Evolutionary conservation across 768 basidiomycete species (phyloP), one percentile per base, ranked within the genome.

Genomic region (Fomitopsis serialis): DNA sequence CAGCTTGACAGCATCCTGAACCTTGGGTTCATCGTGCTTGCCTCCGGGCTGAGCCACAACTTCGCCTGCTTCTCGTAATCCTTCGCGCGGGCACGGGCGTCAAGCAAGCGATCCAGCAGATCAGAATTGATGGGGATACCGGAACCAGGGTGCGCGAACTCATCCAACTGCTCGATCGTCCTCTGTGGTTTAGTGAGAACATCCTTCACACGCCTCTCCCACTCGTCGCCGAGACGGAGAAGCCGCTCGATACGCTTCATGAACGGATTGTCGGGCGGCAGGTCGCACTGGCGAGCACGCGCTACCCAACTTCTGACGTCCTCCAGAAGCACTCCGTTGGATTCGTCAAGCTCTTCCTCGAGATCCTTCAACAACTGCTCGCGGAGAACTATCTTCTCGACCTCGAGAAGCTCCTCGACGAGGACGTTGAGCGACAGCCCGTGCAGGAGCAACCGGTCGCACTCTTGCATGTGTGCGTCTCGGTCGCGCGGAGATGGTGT

Each of bases 51-150:
- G 37, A 92, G 67, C 85, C 89, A 91, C 1, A 76, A 72, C 58
- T 77, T 80, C 1, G 89, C 89, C 60, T 87, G 84, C 71, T 83
- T 85, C 68, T 92, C 89, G 65, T 83, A 85, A 56, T 92, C 90
- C 61, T 78, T 80, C 35, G 87, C 91, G 65, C 86, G 87, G 35
- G 72, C 76, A 42, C 83, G 79, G 32, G 85, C 74, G 19, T 75
- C 74, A 68, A 82, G 76, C 32, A 96, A 68, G 27, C 84, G 79
- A 53, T 84, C 82, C 43, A 87, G 74, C 49, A 90, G 74, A 13
- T 77, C 76, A 17, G 78, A 72, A 60, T 89, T 85, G 42, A 93
- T 79, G 2, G 91, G 90, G 46, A 89, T 78, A 34, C 74, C 78
- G 15, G 79, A 61, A 50, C 88, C 84, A 63, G 81, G 76, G 52